These are phyloP conservation scores for Serendipita sp. DNA, from an alignment of 768 basidiomycete genomes.

Conservation along the genomic window DNA sequence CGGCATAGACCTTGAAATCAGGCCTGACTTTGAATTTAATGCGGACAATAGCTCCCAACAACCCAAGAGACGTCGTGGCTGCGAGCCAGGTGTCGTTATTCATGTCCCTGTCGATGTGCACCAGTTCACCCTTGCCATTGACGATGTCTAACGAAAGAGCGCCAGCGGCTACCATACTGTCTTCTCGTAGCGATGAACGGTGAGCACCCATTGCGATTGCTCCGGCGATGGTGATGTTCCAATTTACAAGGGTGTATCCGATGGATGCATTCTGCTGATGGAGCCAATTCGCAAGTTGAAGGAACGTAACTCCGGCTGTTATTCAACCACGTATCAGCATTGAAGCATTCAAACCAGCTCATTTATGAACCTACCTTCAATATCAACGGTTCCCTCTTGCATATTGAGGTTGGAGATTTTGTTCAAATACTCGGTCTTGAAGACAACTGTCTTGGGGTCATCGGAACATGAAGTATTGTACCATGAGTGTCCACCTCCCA, in stretches of 20 bases:
- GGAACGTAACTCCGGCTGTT: slow-evolving; percentile 8
- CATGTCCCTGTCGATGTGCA: slow-evolving; percentile 9
- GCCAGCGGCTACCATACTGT: slow-evolving; percentile 8
- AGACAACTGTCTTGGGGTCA: slow-evolving; percentile 8
- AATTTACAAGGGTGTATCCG: slow-evolving; percentile 9
- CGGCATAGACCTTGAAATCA: slow-evolving; percentile 11
- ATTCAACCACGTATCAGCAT: background rate
- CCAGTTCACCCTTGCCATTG: slow-evolving; percentile 10
- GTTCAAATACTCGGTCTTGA: slow-evolving; percentile 9
- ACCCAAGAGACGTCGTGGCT: slow-evolving; percentile 9
- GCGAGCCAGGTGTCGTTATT: slow-evolving; percentile 10
- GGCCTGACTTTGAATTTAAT: slow-evolving; percentile 8
- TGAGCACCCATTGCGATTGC: slow-evolving; percentile 11
- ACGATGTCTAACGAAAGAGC: slow-evolving; percentile 9
- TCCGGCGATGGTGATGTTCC: slow-evolving; percentile 9
- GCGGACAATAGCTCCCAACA: slow-evolving; percentile 8
- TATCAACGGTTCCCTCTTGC: slow-evolving; percentile 1
- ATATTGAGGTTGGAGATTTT: slow-evolving; percentile 7
- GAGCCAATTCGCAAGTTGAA: slow-evolving; percentile 10
- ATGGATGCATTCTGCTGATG: slow-evolving; percentile 9
- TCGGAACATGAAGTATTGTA: slow-evolving; percentile 11
- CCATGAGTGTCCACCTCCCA: slow-evolving; percentile 7
- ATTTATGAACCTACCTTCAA: background rate
- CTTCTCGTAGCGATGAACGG: slow-evolving; percentile 9
- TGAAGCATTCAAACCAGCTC: background rate